Evolutionary conservation across 257 asterid genomes (phyloP), one percentile per base, ranked within the genome.

Genomic region (Jacaranda copaia): DNA sequence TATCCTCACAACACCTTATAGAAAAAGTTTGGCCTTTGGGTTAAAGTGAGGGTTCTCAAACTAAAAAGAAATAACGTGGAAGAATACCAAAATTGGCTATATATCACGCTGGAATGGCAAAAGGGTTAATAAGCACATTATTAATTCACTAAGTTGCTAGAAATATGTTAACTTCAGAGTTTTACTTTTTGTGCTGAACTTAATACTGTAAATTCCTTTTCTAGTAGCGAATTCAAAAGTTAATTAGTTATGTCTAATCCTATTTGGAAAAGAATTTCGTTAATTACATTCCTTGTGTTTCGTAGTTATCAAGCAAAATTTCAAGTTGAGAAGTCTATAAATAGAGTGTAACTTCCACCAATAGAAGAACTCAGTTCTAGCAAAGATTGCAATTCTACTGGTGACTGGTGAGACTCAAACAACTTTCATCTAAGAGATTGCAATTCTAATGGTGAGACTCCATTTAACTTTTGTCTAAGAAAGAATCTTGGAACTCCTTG

Each of bases 311-410:
- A n/a, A 18, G 38, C 19, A 49, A 13, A 73, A 9, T 62, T 15
- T 74, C 71, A 35, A 59, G n/a, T 13, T 46, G 49, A 48, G 10
- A 62, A 32, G 59, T 59, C 77, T 25, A 58, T 25, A 72, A 4
- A 61, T 15, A 59, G n/a, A 35, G 2, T 15, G 4, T 36, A 49
- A 61, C 39, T 62, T 16, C 16, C 68, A 59, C 35, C 60, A 8
- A 32, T 35, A 32, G 10, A 59, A 45, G 70, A 51, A 46, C 60
- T 43, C 68, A 57, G 43, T 45, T 73, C 70, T 14, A 40, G 46
- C 57, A 42, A 57, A 32, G 40, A 38, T 40, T 43, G 57, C 16
- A 57, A 43, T 58, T 55, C n/a, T 46, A 0, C 32, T 25, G 32
- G 32, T 25, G 32, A 13, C 16, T 40, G 58, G 62, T 46, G 38